These are phyloP conservation scores for Pseudopyricularia cyperi DNA, from an alignment of 2,329 filamentous ascomycete genomes.

Conservation along the genomic window DNA sequence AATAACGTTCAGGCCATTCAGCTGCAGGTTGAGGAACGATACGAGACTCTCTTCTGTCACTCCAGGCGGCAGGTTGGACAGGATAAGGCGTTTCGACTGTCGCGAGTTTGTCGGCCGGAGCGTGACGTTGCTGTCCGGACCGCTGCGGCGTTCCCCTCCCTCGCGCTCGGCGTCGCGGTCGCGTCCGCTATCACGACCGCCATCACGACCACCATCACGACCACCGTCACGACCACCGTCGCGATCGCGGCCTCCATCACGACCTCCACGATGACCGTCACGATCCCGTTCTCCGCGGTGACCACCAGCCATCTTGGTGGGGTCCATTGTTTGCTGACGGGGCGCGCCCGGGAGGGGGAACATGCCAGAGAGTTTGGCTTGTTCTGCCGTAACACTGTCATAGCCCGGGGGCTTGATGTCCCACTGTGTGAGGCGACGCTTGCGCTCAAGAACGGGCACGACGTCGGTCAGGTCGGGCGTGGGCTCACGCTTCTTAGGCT, in stretches of 20 bases:
- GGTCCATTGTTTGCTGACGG: slow-evolving; percentile 89
- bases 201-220: not conserved
- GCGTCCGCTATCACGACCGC: not conserved
- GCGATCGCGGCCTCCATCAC: not conserved
- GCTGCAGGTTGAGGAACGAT: slow-evolving; percentile 87
- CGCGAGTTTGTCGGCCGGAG: slow-evolving; percentile 88
- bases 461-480: slow-evolving; percentile 89
- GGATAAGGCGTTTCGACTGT: slow-evolving; percentile 83
- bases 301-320: slow-evolving; percentile 76
- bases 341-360: slow-evolving; percentile 94
- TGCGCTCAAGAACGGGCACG: slow-evolving; percentile 69
- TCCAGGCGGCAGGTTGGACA: slow-evolving; percentile 64
- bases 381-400: slow-evolving; percentile 94
- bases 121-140: slow-evolving; percentile 46
- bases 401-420: slow-evolving; percentile 98
- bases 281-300: not conserved
- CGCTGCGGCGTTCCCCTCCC: not conserved
- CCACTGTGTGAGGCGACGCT: slow-evolving; percentile 93
- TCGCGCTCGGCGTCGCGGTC: not conserved
- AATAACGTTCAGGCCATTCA: slow-evolving; percentile 92
- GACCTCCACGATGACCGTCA: not conserved
- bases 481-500: slow-evolving; percentile 82
- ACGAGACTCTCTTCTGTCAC: slow-evolving; percentile 65
- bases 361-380: slow-evolving; percentile 98
- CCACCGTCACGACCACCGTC: not conserved